Percentiles rank a stretch among this genome's conserved stretches.
phyloP scores from a whole-genome alignment of 306 rosid genomes.

The Carpinus viminea region DNA sequence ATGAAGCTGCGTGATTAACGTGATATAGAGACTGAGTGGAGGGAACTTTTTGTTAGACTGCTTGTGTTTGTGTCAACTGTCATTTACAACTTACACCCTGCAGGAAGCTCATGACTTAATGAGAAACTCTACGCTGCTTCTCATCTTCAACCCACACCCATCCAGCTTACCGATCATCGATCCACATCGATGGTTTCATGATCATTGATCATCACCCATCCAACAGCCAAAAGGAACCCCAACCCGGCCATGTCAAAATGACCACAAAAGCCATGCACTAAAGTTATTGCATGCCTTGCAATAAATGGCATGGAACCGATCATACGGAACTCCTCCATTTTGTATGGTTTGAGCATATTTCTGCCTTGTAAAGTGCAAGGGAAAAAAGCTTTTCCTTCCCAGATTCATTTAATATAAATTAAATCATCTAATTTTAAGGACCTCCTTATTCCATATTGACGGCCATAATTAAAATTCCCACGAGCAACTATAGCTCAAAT shows the following conservation, averaged over 20 bases:
- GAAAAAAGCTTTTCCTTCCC: no score
- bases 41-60: slow-evolving; percentile 17
- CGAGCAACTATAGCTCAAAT: no score
- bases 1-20: slow-evolving; percentile 70
- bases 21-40: slow-evolving; percentile 44
- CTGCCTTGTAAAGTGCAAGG: no score
- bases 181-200: neutral
- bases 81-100: slow-evolving; percentile 44
- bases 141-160: slow-evolving; percentile 37
- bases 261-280: neutral
- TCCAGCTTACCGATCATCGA: neutral
- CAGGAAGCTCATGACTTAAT: slow-evolving; percentile 64
- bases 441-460: no score
- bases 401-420: no score
- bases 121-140: slow-evolving; percentile 19
- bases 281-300: neutral
- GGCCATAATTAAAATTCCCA: no score
- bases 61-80: slow-evolving; percentile 38
- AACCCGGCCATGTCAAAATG: neutral
- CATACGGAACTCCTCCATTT: neutral
- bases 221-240: neutral
- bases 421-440: no score
- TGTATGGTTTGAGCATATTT: no score
- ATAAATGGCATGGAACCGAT: neutral
- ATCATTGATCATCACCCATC: neutral